These are phyloP conservation scores for Solanum hybrid DNA, from an alignment of 305 asterid species.

Conservation along the genomic window DNA sequence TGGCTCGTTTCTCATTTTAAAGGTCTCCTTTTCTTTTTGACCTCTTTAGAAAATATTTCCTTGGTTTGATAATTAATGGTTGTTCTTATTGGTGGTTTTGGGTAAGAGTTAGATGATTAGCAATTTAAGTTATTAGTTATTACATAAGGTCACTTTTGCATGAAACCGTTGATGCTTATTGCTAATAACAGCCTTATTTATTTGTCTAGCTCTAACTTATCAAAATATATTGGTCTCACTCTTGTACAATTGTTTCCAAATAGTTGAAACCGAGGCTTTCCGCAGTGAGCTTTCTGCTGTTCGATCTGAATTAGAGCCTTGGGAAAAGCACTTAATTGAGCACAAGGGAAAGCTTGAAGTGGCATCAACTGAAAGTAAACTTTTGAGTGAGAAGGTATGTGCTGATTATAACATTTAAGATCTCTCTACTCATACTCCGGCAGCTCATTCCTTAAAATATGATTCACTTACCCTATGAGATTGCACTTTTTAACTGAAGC, in stretches of 20 bases:
- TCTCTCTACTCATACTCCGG: not conserved
- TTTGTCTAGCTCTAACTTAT: not conserved
- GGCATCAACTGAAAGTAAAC: slow-evolving; percentile 68
- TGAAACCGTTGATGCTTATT: not conserved
- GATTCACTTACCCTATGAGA: not conserved
- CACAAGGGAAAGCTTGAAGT: slow-evolving; percentile 84
- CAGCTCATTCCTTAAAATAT: not conserved
- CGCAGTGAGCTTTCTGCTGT: slow-evolving; percentile 70
- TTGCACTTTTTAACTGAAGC: not conserved
- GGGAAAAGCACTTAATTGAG: slow-evolving; percentile 90
- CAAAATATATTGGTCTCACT: not conserved
- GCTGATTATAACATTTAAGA: not conserved
- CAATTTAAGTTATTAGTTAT: not conserved
- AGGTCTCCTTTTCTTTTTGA: not conserved
- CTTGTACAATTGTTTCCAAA: slow-evolving; percentile 15
- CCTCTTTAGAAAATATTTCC: not conserved
- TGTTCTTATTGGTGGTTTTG: not conserved
- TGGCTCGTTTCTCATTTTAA: not conserved
- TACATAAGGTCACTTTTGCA: not conserved
- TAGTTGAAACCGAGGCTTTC: slow-evolving; percentile 81
- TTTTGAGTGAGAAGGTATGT: slow-evolving; percentile 62
- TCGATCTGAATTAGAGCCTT: slow-evolving; percentile 84
- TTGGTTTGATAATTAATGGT: not conserved
- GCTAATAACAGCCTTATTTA: not conserved
- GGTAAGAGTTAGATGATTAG: not conserved